Evolutionary conservation across 441 rosid genomes (phyloP).

Genomic region (Euphorbia celastroides): DNA sequence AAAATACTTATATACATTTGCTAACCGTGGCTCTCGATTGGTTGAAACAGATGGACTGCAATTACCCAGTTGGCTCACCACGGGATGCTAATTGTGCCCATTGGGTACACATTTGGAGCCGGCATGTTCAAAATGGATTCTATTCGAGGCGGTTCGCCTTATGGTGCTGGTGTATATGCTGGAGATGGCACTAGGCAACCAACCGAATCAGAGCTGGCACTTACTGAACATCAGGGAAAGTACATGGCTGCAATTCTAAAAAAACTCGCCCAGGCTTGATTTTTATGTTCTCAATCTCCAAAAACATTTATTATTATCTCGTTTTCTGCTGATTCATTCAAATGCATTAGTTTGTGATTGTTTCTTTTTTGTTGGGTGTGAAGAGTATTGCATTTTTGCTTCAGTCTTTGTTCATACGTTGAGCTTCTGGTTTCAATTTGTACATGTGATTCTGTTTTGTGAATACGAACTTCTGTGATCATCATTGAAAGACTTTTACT

Average conservation of each 20-base stretch:
- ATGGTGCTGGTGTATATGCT: conserved; percentile 87
- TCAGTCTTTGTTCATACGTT: not conserved
- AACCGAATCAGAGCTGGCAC: conserved; percentile 68
- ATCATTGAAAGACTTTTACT: not conserved
- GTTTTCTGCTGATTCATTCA: conserved; percentile 16
- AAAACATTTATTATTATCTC: conserved; percentile 2
- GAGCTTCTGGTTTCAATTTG: conserved; percentile 14
- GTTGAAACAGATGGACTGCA: conserved; percentile 80
- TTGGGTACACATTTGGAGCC: conserved; percentile 95
- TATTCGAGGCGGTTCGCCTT: conserved; percentile 89
- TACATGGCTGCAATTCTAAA: conserved; percentile 84
- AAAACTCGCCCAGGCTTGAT: conserved; percentile 58
- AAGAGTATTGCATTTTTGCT: not conserved
- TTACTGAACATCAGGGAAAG: conserved; percentile 97
- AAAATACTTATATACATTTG: not conserved
- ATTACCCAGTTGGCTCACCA: conserved; percentile 94
- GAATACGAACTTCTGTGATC: conserved; percentile 15
- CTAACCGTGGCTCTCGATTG: conserved; percentile 9
- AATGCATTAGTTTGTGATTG: conserved; percentile 24
- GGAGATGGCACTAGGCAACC: conserved; percentile 92
- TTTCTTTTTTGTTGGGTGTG: not conserved
- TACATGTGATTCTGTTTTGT: conserved; percentile 25
- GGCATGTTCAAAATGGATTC: conserved; percentile 98
- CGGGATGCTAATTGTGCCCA: conserved; percentile 92
- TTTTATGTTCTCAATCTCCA: not conserved